A percentile compares a stretch with the other conserved stretches of the same genome.
phyloP scores from a whole-genome alignment of 768 basidiomycete species.

The Naganishia randhawae region DNA sequence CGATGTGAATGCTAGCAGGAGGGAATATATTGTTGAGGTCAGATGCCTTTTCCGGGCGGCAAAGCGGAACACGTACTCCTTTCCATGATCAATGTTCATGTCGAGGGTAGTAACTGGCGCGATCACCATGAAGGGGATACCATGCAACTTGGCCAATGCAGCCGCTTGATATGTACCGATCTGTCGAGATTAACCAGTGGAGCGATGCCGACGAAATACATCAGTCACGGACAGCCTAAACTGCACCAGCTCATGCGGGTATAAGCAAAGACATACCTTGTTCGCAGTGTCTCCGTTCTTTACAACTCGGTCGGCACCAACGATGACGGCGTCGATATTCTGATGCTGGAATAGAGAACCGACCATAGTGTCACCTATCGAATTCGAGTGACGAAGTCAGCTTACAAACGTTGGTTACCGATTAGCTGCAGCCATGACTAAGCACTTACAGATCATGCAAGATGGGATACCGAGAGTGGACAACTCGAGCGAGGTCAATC shows the following conservation, averaged over 20 bases:
- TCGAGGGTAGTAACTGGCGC: constrained; percentile 92
- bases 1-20: constrained; percentile 73
- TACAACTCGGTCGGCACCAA: constrained; percentile 84
- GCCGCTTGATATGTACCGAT: constrained; percentile 97
- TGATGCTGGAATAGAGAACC: constrained; percentile 84
- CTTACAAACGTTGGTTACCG: no score
- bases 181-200: constrained; percentile 39
- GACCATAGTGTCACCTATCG: constrained; percentile 77
- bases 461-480: constrained; percentile 77
- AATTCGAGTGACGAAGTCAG: constrained; percentile 10
- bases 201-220: neutral
- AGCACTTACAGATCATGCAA: constrained; percentile 73
- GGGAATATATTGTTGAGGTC: constrained; percentile 15
- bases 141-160: constrained; percentile 75
- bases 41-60: neutral
- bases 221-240: neutral
- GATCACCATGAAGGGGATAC: constrained; percentile 86
- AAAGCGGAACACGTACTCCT: constrained; percentile 52
- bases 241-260: neutral
- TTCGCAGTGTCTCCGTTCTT: constrained; percentile 96
- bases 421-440: neutral
- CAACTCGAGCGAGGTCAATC: constrained; percentile 84
- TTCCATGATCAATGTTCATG: constrained; percentile 68
- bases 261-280: constrained; percentile 58
- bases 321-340: constrained; percentile 78